Evolutionary conservation across 352 stramenopile genomes (phyloP).

Genomic region (Peronospora belbahrii): DNA sequence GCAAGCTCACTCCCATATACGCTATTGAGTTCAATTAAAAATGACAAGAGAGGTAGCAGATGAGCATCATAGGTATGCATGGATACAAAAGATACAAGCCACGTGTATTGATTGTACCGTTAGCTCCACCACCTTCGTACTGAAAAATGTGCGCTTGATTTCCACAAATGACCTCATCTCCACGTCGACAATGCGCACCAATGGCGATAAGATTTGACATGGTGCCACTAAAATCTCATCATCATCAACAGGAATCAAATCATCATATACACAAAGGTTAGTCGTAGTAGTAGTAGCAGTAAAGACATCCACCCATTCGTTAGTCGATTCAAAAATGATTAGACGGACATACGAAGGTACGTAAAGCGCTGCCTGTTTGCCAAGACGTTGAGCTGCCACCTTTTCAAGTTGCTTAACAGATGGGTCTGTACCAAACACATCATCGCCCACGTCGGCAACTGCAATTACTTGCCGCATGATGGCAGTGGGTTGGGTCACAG

Average conservation of each 20-base stretch:
- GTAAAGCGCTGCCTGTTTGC: slow-evolving; percentile 93
- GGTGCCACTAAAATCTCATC: slow-evolving; percentile 76
- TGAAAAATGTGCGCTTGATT: slow-evolving; percentile 93
- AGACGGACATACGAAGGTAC: slow-evolving; percentile 87
- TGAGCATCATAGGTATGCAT: not conserved
- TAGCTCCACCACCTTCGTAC: slow-evolving; percentile 92
- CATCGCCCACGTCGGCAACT: slow-evolving; percentile 65
- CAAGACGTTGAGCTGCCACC: slow-evolving; percentile 88
- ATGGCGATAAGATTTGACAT: slow-evolving; percentile 97
- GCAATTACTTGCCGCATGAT: slow-evolving; percentile 91
- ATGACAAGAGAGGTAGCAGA: not conserved
- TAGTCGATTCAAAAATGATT: too few relatives aligned
- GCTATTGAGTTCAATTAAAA: slow-evolving; percentile 23
- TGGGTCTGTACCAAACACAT: slow-evolving; percentile 84
- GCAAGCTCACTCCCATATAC: slow-evolving; percentile 87
- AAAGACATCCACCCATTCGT: too few relatives aligned
- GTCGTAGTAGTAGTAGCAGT: too few relatives aligned
- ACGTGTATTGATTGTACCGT: slow-evolving; percentile 31
- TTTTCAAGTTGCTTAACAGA: slow-evolving; percentile 91
- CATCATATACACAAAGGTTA: not conserved
- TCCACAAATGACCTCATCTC: slow-evolving; percentile 92
- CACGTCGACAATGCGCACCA: slow-evolving; percentile 88
- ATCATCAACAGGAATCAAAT: too few relatives aligned
- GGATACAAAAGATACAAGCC: not conserved
- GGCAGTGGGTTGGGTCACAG: slow-evolving; percentile 88